Evolutionary conservation across 805 yeast species (phyloP).

Genomic region (Saccharomycopsis fibuligera): DNA sequence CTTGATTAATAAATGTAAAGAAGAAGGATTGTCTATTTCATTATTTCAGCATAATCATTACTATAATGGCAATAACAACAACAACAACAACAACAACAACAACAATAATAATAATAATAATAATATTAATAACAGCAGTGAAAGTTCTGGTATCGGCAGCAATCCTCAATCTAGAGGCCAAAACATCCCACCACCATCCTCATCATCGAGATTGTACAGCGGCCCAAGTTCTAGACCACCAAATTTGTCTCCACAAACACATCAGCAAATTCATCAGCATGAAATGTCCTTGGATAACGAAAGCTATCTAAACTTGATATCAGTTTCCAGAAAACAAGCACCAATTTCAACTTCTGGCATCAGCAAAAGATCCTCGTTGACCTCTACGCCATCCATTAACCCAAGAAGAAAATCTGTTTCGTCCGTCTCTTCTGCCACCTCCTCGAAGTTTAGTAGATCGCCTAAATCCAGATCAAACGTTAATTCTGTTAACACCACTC

Average conservation of each 20-base stretch:
- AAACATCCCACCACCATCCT: not conserved
- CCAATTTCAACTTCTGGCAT: not conserved
- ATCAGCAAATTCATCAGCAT: too few species aligned
- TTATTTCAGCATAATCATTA: conserved; percentile 82
- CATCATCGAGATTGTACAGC: too few species aligned
- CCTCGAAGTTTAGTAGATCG: conserved; percentile 15
- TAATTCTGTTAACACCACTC: conserved; percentile 14
- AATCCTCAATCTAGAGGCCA: not conserved
- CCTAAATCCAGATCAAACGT: conserved; percentile 8
- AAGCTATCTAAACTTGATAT: too few species aligned
- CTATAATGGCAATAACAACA: conserved; percentile 39
- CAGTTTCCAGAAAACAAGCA: not conserved
- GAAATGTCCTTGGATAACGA: too few species aligned
- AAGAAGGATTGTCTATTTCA: conserved; percentile 48
- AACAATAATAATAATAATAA: conserved; percentile 18
- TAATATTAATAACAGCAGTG: conserved; percentile 3
- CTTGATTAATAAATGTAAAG: conserved; percentile 32
- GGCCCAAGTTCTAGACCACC: too few species aligned
- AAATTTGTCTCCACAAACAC: too few species aligned
- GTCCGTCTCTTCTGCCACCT: conserved; percentile 8
- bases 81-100: not conserved
- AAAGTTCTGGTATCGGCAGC: conserved; percentile 9
- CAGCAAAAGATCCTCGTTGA: conserved; percentile 1
- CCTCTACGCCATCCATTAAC: conserved; percentile 2
- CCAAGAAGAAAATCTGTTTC: conserved; percentile 12